Conservation (phyloP, 2,329 filamentous ascomycete genomes). For the Berkeleyomyces rouxiae region DNA sequence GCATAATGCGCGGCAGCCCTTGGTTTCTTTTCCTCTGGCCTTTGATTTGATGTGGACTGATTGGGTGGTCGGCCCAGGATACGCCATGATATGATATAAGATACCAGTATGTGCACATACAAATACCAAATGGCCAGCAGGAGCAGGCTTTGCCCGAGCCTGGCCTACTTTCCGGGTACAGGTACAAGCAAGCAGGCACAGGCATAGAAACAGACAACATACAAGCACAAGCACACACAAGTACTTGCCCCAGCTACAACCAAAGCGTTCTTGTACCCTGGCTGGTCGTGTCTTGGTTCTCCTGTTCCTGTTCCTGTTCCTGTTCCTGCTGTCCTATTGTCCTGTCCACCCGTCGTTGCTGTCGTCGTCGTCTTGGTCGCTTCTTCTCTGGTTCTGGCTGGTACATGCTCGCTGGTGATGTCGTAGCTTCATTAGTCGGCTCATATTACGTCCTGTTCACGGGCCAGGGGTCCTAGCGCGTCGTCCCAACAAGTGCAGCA, state of each 20-base stretch:
- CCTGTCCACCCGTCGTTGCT: too few species aligned
- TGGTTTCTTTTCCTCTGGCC: not conserved
- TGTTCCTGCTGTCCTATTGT: not conserved
- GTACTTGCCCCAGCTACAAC: too few species aligned
- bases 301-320: too few species aligned
- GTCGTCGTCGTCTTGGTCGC: not conserved
- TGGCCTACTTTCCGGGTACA: too few species aligned
- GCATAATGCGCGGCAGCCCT: not conserved
- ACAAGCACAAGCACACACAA: too few species aligned
- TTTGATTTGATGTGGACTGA: not conserved
- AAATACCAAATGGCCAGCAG: too few species aligned
- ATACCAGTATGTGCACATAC: too few species aligned
- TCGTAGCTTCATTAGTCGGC: not conserved
- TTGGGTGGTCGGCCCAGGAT: not conserved
- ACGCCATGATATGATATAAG: not conserved
- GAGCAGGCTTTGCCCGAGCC: too few species aligned
- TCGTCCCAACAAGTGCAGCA: not conserved
- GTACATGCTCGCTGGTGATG: not conserved
- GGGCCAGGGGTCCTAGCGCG: constrained; percentile 1
- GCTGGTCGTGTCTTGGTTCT: too few species aligned
- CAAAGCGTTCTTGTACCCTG: too few species aligned
- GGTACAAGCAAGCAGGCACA: too few species aligned
- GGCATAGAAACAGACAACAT: too few species aligned
- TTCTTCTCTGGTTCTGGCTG: not conserved
- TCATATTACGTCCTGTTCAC: not conserved